phyloP scores from a whole-genome alignment of 1,284 basidiomycete species.

The Leccinum huronense region DNA sequence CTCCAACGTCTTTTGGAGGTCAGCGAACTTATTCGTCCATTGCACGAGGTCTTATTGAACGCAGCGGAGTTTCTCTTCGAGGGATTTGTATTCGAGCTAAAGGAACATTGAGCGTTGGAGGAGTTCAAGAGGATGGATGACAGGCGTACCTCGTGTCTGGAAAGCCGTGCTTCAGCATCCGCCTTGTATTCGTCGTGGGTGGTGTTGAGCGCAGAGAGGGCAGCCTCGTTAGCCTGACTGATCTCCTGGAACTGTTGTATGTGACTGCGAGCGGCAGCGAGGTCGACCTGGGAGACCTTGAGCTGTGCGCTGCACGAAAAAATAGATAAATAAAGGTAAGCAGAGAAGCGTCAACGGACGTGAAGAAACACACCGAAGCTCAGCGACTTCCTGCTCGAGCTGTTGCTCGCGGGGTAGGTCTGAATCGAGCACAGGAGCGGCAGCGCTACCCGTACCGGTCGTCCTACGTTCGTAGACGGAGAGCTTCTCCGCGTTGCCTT shows the following conservation, averaged over 20 bases:
- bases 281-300: constrained; percentile 73
- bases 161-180: constrained; percentile 63
- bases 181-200: constrained; percentile 80
- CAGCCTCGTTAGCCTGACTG: constrained; percentile 76
- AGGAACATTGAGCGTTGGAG: constrained; percentile 3
- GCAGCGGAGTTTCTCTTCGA: constrained; percentile 61
- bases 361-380: constrained; percentile 58
- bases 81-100: constrained; percentile 64
- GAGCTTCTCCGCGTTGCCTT: constrained; percentile 80
- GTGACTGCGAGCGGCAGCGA: constrained; percentile 66
- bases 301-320: constrained; percentile 55
- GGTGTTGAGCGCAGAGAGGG: constrained; percentile 64
- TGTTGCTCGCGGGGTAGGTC: constrained; percentile 70
- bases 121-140: constrained; percentile 5
- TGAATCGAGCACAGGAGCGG: constrained; percentile 39
- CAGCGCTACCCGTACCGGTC: constrained; percentile 27
- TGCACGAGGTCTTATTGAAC: constrained; percentile 58
- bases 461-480: constrained; percentile 80
- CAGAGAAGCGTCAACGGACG: constrained; percentile 2
- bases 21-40: constrained; percentile 50
- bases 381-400: constrained; percentile 81
- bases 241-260: constrained; percentile 84
- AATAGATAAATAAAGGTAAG: constrained; percentile 2
- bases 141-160: constrained; percentile 60
- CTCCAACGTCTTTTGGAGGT: constrained; percentile 65